phyloP scores from a whole-genome alignment of 176 grass and related monocot genomes.

The Oryza brachyantha region DNA sequence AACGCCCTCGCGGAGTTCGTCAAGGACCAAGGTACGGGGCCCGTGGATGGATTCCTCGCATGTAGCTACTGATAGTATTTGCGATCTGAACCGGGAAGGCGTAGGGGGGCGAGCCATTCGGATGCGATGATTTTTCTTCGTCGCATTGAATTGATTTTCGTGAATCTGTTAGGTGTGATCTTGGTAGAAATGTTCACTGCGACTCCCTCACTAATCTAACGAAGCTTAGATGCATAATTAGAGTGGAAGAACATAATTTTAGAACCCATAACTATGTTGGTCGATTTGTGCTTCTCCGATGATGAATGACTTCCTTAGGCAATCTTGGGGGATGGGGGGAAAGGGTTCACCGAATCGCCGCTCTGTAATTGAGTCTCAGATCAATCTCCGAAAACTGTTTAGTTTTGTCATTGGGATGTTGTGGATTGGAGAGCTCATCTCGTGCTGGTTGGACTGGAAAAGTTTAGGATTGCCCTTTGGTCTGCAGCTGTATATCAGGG shows the following conservation, averaged over 20 bases:
- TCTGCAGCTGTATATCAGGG: background rate
- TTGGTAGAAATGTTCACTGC: background rate
- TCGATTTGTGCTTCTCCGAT: background rate
- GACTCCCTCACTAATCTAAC: background rate
- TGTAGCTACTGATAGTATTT: background rate
- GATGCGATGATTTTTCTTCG: background rate
- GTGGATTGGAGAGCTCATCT: background rate
- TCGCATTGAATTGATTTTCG: background rate
- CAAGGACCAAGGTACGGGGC: slow-evolving; percentile 68
- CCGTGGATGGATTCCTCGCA: background rate
- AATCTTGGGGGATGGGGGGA: background rate
- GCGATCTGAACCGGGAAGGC: background rate
- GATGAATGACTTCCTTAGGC: background rate
- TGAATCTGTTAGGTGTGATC: background rate
- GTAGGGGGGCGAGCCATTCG: background rate
- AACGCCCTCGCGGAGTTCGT: slow-evolving; percentile 74
- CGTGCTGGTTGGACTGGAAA: background rate
- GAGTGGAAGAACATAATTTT: background rate
- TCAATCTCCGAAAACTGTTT: background rate
- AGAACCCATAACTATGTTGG: background rate
- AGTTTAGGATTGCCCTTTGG: background rate
- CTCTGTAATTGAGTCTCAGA: background rate
- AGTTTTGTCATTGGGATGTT: background rate
- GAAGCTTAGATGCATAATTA: background rate
- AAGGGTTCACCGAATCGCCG: fast-evolving